These are phyloP conservation scores for Suhomyces taliae DNA, from an alignment of 1,139 yeast species.

Conservation along the genomic window DNA sequence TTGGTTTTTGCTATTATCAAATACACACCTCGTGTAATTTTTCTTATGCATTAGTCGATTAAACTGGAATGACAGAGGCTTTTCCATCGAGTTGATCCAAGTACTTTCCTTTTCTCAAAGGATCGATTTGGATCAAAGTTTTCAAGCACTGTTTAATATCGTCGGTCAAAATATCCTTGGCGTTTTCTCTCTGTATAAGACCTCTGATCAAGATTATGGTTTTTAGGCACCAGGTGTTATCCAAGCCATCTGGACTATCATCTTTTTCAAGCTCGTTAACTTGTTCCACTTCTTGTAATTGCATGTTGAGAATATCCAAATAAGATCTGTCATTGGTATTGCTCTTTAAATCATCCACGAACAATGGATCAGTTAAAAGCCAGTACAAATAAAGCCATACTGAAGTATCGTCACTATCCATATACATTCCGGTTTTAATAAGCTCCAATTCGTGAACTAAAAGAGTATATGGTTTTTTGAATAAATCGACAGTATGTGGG, in stretches of 20 bases:
- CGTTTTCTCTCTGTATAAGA: conserved; percentile 24
- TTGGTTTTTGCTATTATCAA: no score
- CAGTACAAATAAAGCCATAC: conserved; percentile 89
- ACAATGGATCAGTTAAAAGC: conserved; percentile 62
- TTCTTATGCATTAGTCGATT: background rate
- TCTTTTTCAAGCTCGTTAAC: conserved; percentile 60
- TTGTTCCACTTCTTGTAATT: conserved; percentile 44
- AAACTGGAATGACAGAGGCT: conserved; percentile 9
- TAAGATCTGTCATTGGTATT: conserved; percentile 14
- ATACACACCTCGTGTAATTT: no score
- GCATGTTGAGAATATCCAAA: conserved; percentile 36
- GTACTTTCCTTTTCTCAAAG: conserved; percentile 66
- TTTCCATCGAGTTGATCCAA: conserved; percentile 34
- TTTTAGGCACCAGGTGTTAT: conserved; percentile 71
- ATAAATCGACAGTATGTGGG: conserved; percentile 16
- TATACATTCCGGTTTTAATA: conserved; percentile 80
- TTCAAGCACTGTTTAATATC: conserved; percentile 33
- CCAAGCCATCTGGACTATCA: conserved; percentile 52
- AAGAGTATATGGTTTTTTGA: conserved; percentile 32
- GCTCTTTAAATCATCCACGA: conserved; percentile 30
- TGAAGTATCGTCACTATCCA: conserved; percentile 93
- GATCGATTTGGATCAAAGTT: conserved; percentile 60
- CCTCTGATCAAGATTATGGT: conserved; percentile 46
- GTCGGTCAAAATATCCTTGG: conserved; percentile 16
- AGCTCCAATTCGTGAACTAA: conserved; percentile 62